These are phyloP conservation scores for Hondaea fermentalgiana DNA, from an alignment of 108 stramenopile species.

Conservation along the genomic window DNA sequence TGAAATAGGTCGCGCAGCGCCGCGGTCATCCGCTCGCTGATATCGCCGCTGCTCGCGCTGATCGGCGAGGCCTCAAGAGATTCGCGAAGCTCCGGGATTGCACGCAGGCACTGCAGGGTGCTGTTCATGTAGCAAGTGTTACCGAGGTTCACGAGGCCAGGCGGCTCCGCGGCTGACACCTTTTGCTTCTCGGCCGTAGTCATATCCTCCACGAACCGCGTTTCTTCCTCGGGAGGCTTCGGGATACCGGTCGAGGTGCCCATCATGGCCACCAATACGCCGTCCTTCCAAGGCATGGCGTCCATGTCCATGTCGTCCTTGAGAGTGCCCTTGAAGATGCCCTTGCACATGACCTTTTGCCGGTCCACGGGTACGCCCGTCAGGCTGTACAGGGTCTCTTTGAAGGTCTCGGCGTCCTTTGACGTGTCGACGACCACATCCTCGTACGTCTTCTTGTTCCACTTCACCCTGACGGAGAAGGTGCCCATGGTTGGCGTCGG, in stretches of 20 bases:
- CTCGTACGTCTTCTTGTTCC: constrained; percentile 80
- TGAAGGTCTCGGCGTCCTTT: constrained; percentile 67
- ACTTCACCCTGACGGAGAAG: constrained; percentile 65
- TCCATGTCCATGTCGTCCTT: constrained; percentile 77
- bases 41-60: neutral
- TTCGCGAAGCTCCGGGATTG: constrained; percentile 69
- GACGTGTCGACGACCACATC: constrained; percentile 48
- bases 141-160: constrained; percentile 88
- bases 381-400: constrained; percentile 65
- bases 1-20: constrained; percentile 51
- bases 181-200: neutral
- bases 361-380: constrained; percentile 87
- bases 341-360: constrained; percentile 94
- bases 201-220: constrained; percentile 90
- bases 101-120: constrained; percentile 83
- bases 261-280: constrained; percentile 80
- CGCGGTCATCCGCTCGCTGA: constrained; percentile 43
- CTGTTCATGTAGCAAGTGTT: constrained; percentile 99
- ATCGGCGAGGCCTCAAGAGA: constrained; percentile 38
- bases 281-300: constrained; percentile 53
- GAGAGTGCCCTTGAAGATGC: constrained; percentile 83
- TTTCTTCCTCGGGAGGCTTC: constrained; percentile 66
- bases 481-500: neutral
- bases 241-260: constrained; percentile 72
- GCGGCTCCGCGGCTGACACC: constrained; percentile 57